Percentiles rank a stretch among this genome's conserved stretches.
Evolutionary conservation across 2,329 filamentous ascomycete genomes (phyloP).

Genomic region (Beauveria scarabaeidicola): DNA sequence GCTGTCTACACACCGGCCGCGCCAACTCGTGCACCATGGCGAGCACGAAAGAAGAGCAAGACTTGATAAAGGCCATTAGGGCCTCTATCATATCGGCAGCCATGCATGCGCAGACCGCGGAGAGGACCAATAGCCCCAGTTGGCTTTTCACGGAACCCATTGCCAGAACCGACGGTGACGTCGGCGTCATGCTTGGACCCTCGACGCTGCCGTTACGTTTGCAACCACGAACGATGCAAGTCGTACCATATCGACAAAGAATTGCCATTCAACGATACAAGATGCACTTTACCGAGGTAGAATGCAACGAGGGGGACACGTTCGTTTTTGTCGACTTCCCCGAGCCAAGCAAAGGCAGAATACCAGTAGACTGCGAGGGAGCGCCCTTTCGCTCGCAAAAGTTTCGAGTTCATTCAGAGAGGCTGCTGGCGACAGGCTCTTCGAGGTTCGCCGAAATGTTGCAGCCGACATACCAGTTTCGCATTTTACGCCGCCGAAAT

Average conservation of each 20-base stretch:
- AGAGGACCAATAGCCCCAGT: not conserved
- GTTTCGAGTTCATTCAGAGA: conserved; percentile 38
- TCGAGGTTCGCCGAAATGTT: conserved; percentile 39
- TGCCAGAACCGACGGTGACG: not conserved
- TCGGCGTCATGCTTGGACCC: not conserved
- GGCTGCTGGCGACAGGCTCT: conserved; percentile 38
- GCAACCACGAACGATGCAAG: not conserved
- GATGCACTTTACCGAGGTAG: conserved; percentile 15
- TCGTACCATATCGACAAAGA: not conserved
- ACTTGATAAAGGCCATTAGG: not conserved
- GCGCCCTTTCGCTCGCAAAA: conserved; percentile 24
- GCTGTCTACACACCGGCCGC: not conserved
- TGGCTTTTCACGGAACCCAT: not conserved
- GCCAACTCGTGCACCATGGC: not conserved
- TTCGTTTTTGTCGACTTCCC: conserved; percentile 36
- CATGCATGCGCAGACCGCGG: too few species aligned
- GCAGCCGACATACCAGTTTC: conserved; percentile 31
- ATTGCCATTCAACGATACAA: not conserved
- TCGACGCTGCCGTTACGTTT: not conserved
- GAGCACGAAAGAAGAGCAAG: not conserved
- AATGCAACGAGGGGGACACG: conserved; percentile 30
- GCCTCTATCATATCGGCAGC: not conserved
- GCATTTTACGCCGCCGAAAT: conserved; percentile 28
- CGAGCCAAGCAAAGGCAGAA: conserved; percentile 13
- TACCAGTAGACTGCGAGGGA: conserved; percentile 27